Percentiles rank a stretch among this genome's conserved stretches.
Conservation (phyloP, 306 rosid genomes). For the Ziziphus jujuba region DNA sequence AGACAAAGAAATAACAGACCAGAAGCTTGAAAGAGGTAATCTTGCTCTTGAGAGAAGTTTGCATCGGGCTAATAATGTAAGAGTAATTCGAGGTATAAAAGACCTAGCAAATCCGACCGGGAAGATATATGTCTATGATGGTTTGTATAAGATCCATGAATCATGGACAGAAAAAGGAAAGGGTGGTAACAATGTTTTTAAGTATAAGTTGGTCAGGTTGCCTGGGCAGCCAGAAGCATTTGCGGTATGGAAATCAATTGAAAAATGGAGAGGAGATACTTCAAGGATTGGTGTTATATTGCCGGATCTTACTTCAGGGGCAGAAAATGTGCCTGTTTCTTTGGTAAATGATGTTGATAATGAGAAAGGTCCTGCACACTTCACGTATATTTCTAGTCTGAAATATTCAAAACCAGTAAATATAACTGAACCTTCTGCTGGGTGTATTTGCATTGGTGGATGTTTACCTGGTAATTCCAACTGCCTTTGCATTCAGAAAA, state of each 20-base stretch:
- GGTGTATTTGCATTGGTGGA: constrained; percentile 78
- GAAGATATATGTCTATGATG: constrained; percentile 89
- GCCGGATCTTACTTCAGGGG: constrained; percentile 90
- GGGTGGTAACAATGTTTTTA: constrained; percentile 75
- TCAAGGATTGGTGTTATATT: constrained; percentile 74
- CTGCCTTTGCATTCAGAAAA: constrained; percentile 76
- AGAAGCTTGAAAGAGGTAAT: constrained; percentile 97
- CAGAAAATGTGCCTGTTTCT: constrained; percentile 81
- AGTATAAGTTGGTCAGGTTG: constrained; percentile 61
- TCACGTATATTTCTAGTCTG: constrained; percentile 63
- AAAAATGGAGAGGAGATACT: constrained; percentile 65
- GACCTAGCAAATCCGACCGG: constrained; percentile 57
- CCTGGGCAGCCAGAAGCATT: constrained; percentile 77
- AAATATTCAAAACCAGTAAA: constrained; percentile 53
- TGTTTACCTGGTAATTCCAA: constrained; percentile 55
- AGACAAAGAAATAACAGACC: constrained; percentile 71
- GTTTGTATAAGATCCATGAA: constrained; percentile 77
- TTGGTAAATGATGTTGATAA: constrained; percentile 88
- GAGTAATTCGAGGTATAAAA: constrained; percentile 79
- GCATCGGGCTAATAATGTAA: constrained; percentile 71
- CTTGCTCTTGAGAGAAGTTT: constrained; percentile 85
- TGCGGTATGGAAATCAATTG: constrained; percentile 65
- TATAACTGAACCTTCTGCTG: constrained; percentile 47
- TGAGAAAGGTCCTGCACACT: constrained; percentile 94
- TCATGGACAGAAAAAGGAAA: constrained; percentile 87